These are phyloP conservation scores for Jackrogersella multiformis DNA, from an alignment of 495 filamentous ascomycete species.

Conservation along the genomic window DNA sequence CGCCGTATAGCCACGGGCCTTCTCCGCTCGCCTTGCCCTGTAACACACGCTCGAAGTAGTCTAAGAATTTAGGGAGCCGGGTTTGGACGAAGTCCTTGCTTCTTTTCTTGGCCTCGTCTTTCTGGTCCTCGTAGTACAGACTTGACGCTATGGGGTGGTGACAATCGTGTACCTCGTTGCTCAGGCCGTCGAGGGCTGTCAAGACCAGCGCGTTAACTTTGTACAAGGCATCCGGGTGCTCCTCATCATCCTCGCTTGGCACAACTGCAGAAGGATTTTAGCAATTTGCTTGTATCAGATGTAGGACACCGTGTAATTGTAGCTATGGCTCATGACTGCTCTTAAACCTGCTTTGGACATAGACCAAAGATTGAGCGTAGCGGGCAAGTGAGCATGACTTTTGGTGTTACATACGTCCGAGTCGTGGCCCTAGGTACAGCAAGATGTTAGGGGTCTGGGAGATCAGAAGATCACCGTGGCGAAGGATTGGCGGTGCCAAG, in stretches of 20 bases:
- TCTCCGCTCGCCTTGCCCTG: slow-evolving; percentile 61
- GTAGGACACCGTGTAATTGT: not conserved
- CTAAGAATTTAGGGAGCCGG: slow-evolving; percentile 72
- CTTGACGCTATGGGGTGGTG: slow-evolving; percentile 69
- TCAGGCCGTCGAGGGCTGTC: slow-evolving; percentile 71
- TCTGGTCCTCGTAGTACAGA: slow-evolving; percentile 75
- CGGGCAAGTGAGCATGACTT: not conserved
- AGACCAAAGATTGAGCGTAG: not conserved
- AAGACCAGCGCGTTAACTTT: slow-evolving; percentile 65
- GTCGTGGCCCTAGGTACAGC: slow-evolving; percentile 64
- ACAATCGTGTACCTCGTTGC: slow-evolving; percentile 71
- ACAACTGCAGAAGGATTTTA: slow-evolving; percentile 44
- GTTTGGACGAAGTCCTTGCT: slow-evolving; percentile 61
- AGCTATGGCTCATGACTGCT: not conserved
- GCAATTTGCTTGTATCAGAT: not conserved
- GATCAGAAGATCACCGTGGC: slow-evolving; percentile 66
- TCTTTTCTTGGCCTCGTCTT: slow-evolving; percentile 62
- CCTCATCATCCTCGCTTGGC: slow-evolving; percentile 46
- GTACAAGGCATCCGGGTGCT: slow-evolving; percentile 57
- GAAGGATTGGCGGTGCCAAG: slow-evolving; percentile 69
- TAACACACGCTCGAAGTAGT: slow-evolving; percentile 70
- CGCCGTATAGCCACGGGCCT: slow-evolving; percentile 68
- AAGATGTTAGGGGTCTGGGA: slow-evolving; percentile 73
- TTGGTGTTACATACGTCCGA: slow-evolving; percentile 47
- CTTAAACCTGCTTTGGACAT: not conserved